Conservation (phyloP, 2,329 filamentous ascomycete genomes). For the Sclerotiophoma versabilis region DNA sequence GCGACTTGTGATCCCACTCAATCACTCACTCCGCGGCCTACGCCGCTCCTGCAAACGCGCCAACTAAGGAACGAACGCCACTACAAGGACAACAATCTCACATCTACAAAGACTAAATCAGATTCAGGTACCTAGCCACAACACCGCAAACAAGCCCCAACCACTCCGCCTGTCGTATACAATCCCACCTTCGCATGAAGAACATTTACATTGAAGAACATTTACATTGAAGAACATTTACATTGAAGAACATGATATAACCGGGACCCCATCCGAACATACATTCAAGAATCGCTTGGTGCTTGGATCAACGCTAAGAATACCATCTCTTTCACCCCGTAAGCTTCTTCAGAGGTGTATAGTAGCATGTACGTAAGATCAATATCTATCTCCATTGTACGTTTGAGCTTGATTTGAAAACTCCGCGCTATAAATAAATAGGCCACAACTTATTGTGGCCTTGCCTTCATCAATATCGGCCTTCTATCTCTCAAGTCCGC, state of each 20-base stretch:
- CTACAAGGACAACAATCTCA: no score
- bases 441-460: not conserved
- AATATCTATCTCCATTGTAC: not conserved
- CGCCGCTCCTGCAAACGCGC: no score
- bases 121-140: no score
- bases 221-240: not conserved
- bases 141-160: no score
- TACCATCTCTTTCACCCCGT: not conserved
- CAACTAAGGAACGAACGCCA: no score
- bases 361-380: not conserved
- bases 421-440: no score
- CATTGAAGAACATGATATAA: not conserved
- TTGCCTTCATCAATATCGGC: not conserved
- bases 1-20: no score
- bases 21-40: no score
- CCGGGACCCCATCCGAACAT: not conserved
- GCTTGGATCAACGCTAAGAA: not conserved
- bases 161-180: no score
- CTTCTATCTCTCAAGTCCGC: not conserved
- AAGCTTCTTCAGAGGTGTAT: not conserved
- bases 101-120: no score
- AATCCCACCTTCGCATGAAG: no score
- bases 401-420: not conserved
- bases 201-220: no score
- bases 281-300: not conserved